These are phyloP conservation scores for Pythium grandisporangium DNA, from an alignment of 352 stramenopile species.

Conservation along the genomic window DNA sequence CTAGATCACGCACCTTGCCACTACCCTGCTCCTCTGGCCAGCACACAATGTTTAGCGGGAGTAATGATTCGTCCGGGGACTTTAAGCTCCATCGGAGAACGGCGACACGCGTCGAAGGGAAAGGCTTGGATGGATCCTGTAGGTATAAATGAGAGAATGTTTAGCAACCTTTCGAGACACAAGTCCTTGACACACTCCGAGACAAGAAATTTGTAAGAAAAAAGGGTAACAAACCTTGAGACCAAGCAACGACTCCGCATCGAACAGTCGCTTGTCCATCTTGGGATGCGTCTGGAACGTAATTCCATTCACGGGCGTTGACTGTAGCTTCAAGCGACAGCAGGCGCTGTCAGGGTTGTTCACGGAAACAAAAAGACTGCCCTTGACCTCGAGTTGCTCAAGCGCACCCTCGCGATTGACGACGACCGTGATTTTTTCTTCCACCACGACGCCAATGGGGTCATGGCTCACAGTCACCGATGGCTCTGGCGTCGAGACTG, in stretches of 20 bases:
- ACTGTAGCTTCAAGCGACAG: conserved; percentile 69
- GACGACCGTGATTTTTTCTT: conserved; percentile 83
- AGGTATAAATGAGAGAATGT: too few relatives aligned
- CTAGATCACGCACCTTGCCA: conserved; percentile 38
- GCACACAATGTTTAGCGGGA: conserved; percentile 83
- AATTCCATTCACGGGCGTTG: conserved; percentile 55
- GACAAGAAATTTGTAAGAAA: too few relatives aligned
- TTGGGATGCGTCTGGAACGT: conserved; percentile 84
- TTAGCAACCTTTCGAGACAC: too few relatives aligned
- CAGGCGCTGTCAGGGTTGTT: conserved; percentile 63
- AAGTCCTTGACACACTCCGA: too few relatives aligned
- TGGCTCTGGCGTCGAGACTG: conserved; percentile 44
- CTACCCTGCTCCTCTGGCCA: conserved; percentile 80
- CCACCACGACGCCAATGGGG: conserved; percentile 71
- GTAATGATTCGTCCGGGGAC: conserved; percentile 78
- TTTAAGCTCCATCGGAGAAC: conserved; percentile 84
- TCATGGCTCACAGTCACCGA: conserved; percentile 65
- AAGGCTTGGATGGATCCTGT: conserved; percentile 74
- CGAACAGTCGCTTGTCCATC: conserved; percentile 83
- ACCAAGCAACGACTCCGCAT: conserved; percentile 68
- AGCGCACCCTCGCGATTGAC: conserved; percentile 73
- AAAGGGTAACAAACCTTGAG: too few relatives aligned
- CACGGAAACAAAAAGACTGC: conserved; percentile 75
- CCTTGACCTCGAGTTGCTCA: conserved; percentile 84
- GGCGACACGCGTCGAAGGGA: conserved; percentile 68